phyloP scores from a whole-genome alignment of 1,284 basidiomycete species.

The Cerrena zonata region DNA sequence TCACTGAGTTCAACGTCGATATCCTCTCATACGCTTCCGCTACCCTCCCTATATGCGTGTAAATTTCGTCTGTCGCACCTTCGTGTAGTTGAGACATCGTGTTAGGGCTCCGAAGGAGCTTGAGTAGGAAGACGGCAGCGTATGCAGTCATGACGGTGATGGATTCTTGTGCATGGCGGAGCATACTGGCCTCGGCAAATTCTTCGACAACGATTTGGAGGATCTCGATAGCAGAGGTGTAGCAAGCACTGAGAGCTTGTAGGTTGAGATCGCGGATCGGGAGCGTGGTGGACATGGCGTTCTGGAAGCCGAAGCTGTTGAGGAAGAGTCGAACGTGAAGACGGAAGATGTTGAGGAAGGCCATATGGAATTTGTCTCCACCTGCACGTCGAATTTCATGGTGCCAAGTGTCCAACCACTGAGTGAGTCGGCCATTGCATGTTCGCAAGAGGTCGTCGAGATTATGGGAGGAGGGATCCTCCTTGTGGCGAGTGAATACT shows the following conservation, averaged over 20 bases:
- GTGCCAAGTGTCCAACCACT: conserved; percentile 67
- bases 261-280: conserved; percentile 40
- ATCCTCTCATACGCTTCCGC: conserved; percentile 72
- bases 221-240: conserved; percentile 62
- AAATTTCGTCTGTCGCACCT: conserved; percentile 55
- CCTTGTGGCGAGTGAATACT: conserved; percentile 54
- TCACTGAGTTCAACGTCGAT: conserved; percentile 51
- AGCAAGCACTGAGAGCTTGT: conserved; percentile 67
- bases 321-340: conserved; percentile 72
- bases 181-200: conserved; percentile 64
- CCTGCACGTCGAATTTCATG: conserved; percentile 61
- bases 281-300: conserved; percentile 50
- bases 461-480: conserved; percentile 17
- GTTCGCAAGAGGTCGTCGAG: conserved; percentile 64
- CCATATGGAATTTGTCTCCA: conserved; percentile 65
- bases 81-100: conserved; percentile 51
- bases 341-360: conserved; percentile 68
- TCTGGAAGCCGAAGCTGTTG: conserved; percentile 74
- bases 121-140: conserved; percentile 70
- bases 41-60: conserved; percentile 56
- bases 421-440: conserved; percentile 63
- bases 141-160: conserved; percentile 80
- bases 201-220: conserved; percentile 66
- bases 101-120: conserved; percentile 61
- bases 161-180: conserved; percentile 79